Percentiles rank a stretch among this genome's conserved stretches.
These are phyloP conservation scores for Epichloe hybrida DNA, from an alignment of 2,329 filamentous ascomycete genomes.

Conservation along the genomic window DNA sequence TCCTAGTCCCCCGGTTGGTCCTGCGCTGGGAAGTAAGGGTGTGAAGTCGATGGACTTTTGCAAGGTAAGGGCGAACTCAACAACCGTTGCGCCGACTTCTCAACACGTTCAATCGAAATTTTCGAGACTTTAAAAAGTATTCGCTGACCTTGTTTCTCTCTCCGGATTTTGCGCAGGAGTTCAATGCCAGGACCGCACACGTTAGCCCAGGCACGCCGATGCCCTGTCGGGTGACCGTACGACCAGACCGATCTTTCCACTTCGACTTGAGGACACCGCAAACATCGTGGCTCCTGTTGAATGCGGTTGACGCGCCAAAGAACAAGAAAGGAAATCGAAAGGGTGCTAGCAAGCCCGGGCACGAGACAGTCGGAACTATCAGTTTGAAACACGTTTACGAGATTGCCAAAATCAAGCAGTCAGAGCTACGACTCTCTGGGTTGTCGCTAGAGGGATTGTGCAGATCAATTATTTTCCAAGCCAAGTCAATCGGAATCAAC, in stretches of 20 bases:
- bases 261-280: conserved; percentile 91
- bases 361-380: conserved; percentile 69
- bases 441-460: conserved; percentile 58
- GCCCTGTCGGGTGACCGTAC: conserved; percentile 81
- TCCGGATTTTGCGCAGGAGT: conserved; percentile 64
- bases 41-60: conserved; percentile 99
- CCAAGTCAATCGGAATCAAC: conserved; percentile 60
- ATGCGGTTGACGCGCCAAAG: conserved; percentile 61
- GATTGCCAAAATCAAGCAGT: conserved; percentile 92
- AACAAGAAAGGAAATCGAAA: conserved; percentile 65
- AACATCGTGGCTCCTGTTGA: conserved; percentile 80
- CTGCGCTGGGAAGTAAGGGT: conserved; percentile 90
- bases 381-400: conserved; percentile 94
- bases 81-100: background rate
- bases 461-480: conserved; percentile 60
- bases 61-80: conserved; percentile 50
- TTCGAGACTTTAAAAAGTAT: background rate
- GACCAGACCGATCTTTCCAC: conserved; percentile 81
- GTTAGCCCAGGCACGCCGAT: conserved; percentile 73
- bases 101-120: background rate
- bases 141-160: conserved; percentile 7
- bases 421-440: conserved; percentile 60
- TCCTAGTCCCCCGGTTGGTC: conserved; percentile 90
- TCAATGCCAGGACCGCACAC: conserved; percentile 86
- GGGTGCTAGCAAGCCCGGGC: conserved; percentile 61